Evolutionary conservation across 805 yeast genomes (phyloP).

Genomic region (Candida maris): DNA sequence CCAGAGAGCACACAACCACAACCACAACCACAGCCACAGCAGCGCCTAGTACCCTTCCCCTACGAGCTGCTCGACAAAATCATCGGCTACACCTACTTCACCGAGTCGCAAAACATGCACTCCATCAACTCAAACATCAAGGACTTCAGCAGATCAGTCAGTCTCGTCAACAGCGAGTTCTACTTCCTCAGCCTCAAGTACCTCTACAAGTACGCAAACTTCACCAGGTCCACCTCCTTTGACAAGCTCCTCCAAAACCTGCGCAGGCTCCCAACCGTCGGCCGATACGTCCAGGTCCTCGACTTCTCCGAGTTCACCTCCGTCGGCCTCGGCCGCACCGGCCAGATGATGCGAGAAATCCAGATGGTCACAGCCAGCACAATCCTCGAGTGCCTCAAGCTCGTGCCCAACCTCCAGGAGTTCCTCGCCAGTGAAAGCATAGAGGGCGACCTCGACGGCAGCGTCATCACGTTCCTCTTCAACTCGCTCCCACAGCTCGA

Average conservation of each 20-base stretch:
- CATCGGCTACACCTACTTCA: conserved; percentile 29
- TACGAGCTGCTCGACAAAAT: conserved; percentile 32
- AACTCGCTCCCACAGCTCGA: conserved; percentile 52
- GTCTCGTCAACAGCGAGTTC: conserved; percentile 52
- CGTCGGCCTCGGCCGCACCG: conserved; percentile 85
- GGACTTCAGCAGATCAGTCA: conserved; percentile 24
- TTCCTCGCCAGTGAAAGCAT: conserved; percentile 83
- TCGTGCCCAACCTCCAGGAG: conserved; percentile 68
- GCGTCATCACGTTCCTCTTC: conserved; percentile 54
- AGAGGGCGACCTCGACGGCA: conserved; percentile 69
- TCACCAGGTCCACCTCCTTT: conserved; percentile 78
- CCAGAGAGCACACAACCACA: too few species aligned
- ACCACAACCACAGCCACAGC: too few species aligned
- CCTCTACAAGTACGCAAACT: conserved; percentile 62
- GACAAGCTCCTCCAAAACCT: conserved; percentile 63
- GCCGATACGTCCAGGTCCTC: conserved; percentile 64
- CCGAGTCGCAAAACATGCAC: conserved; percentile 25
- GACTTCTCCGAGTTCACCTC: conserved; percentile 89
- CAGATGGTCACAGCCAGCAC: conserved; percentile 84
- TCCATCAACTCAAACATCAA: conserved; percentile 30
- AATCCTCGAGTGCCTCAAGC: conserved; percentile 54
- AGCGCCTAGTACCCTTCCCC: conserved; percentile 23
- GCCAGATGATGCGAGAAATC: conserved; percentile 84
- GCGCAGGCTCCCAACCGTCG: conserved; percentile 42
- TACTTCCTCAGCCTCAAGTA: conserved; percentile 55